Conservation (phyloP, 306 rosid genomes). For the Dryas drummondii region DNA sequence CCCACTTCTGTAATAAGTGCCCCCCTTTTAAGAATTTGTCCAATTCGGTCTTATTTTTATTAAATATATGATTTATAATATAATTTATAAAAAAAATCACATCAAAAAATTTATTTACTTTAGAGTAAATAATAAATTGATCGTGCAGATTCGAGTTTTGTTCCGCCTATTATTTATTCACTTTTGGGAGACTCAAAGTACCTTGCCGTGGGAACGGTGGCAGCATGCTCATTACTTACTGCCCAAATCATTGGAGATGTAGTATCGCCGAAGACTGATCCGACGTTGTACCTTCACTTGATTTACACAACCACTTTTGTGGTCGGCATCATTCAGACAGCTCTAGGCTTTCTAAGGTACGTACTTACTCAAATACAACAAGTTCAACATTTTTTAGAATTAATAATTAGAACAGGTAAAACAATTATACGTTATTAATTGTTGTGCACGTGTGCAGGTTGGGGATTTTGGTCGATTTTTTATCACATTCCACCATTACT, state of each 20-base stretch:
- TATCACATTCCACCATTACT: conserved; percentile 82
- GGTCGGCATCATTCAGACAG: conserved; percentile 60
- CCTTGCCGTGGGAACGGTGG: conserved; percentile 85
- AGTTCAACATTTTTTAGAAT: too few relatives aligned
- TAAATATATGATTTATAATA: background rate
- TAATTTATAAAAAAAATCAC: too few relatives aligned
- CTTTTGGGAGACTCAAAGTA: conserved; percentile 79
- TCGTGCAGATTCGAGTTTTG: conserved; percentile 68
- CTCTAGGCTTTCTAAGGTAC: conserved; percentile 70
- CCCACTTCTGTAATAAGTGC: too few relatives aligned
- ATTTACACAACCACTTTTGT: conserved; percentile 62
- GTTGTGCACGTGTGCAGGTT: conserved; percentile 58
- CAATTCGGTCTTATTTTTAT: too few relatives aligned
- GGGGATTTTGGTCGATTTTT: conserved; percentile 87
- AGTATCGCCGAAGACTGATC: conserved; percentile 29
- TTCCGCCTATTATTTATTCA: conserved; percentile 74
- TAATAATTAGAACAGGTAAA: too few relatives aligned
- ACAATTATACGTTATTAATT: background rate
- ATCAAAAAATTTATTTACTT: too few relatives aligned
- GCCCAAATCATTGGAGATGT: conserved; percentile 38
- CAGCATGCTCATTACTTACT: conserved; percentile 71
- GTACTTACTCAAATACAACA: too few relatives aligned
- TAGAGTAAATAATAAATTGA: too few relatives aligned
- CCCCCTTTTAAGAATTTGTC: too few relatives aligned
- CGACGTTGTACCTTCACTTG: conserved; percentile 56